These are phyloP conservation scores for Miscanthus lutarioriparius DNA, from an alignment of 176 grass and related monocot species.

Conservation along the genomic window DNA sequence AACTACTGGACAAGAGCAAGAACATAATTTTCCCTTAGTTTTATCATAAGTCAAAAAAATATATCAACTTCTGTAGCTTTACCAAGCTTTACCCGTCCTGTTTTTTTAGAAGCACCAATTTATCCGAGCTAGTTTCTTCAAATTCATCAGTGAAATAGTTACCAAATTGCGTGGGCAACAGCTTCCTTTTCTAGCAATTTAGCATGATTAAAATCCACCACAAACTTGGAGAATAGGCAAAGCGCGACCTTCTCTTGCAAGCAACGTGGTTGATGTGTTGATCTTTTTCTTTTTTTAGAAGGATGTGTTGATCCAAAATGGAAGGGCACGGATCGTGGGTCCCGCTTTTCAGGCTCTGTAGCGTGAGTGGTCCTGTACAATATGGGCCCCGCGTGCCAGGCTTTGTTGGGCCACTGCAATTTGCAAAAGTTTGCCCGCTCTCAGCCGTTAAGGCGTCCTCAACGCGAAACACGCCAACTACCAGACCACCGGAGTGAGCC, in stretches of 20 bases:
- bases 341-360: background rate
- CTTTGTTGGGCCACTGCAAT: background rate
- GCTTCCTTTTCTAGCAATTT: background rate
- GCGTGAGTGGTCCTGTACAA: background rate
- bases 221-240: conserved; percentile 9
- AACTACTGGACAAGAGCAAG: too few relatives aligned
- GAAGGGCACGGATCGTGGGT: background rate
- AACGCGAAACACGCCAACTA: background rate
- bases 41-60: too few relatives aligned
- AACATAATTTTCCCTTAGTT: too few relatives aligned
- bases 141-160: background rate
- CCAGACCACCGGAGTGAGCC: background rate
- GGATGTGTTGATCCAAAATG: background rate
- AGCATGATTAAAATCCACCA: background rate
- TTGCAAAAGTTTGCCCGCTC: background rate
- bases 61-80: too few relatives aligned
- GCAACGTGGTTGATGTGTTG: conserved; percentile 17
- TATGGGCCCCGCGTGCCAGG: background rate
- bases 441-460: background rate
- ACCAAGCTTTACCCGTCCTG: too few relatives aligned
- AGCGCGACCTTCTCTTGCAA: conserved; percentile 7
- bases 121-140: background rate
- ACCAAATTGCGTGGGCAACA: background rate
- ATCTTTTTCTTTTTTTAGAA: background rate
- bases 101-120: too few relatives aligned